Conservation (phyloP, 2,329 filamentous ascomycete genomes). For the Trichoderma pleuroti region DNA sequence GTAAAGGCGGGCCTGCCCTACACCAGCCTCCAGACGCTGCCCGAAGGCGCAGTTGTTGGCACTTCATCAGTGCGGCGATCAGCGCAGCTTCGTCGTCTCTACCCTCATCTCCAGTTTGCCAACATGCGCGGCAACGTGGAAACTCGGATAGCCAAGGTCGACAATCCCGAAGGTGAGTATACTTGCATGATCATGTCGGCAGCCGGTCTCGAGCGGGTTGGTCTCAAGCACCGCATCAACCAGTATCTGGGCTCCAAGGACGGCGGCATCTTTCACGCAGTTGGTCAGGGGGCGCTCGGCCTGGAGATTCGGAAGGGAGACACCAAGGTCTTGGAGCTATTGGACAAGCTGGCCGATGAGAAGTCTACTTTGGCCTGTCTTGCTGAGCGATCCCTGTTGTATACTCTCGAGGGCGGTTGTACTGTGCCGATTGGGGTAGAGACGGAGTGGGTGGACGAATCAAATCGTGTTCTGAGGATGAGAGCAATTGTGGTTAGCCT, state of each 20-base stretch:
- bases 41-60: constrained; percentile 11
- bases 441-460: constrained; percentile 9
- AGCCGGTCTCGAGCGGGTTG: constrained; percentile 6
- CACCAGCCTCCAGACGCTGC: not conserved
- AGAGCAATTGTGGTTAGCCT: constrained; percentile 15
- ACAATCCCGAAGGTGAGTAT: constrained; percentile 9
- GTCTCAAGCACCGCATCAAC: constrained; percentile 14
- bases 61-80: constrained; percentile 12
- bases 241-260: constrained; percentile 17
- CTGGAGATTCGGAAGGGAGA: constrained; percentile 17
- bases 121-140: constrained; percentile 15
- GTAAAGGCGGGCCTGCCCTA: constrained; percentile 9
- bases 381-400: constrained; percentile 9
- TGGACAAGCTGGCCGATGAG: not conserved
- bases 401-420: constrained; percentile 8
- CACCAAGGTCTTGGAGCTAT: not conserved
- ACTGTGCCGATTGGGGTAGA: constrained; percentile 12
- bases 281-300: constrained; percentile 13
- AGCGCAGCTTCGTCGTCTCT: constrained; percentile 6
- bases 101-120: constrained; percentile 10
- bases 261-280: constrained; percentile 7
- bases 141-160: constrained; percentile 11
- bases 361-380: constrained; percentile 13
- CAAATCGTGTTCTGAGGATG: not conserved
- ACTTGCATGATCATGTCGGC: constrained; percentile 17